Conservation (phyloP, 768 basidiomycete species). For the Suillus sp. region DNA sequence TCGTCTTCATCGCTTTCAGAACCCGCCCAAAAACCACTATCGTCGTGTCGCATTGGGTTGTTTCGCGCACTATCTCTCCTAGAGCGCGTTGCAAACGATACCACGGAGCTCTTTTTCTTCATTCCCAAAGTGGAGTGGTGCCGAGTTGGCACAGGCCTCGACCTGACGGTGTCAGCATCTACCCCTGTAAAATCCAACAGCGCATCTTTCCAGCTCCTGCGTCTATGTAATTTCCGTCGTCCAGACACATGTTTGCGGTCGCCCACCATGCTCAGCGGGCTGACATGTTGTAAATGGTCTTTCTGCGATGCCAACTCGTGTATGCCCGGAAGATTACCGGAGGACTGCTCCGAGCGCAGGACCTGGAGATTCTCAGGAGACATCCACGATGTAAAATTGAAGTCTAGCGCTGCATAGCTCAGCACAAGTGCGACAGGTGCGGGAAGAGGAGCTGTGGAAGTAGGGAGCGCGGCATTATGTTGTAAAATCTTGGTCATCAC, state of each 20-base stretch:
- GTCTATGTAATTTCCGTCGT: constrained; percentile 50
- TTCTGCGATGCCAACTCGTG: constrained; percentile 74
- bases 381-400: constrained; percentile 99
- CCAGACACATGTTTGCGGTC: constrained; percentile 50
- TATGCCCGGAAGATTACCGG: constrained; percentile 75
- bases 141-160: constrained; percentile 12
- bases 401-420: constrained; percentile 91
- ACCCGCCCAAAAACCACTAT: constrained; percentile 56
- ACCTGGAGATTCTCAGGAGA: constrained; percentile 79
- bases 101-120: constrained; percentile 33
- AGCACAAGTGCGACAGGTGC: constrained; percentile 82
- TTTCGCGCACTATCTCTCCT: constrained; percentile 5
- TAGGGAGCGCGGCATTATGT: constrained; percentile 38
- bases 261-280: constrained; percentile 89
- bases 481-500: constrained; percentile 87
- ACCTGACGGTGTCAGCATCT: constrained; percentile 38
- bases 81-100: constrained; percentile 21
- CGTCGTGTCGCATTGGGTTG: constrained; percentile 30
- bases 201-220: constrained; percentile 62
- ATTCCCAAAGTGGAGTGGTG: constrained; percentile 24
- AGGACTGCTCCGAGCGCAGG: constrained; percentile 84
- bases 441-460: constrained; percentile 48
- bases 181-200: constrained; percentile 48
- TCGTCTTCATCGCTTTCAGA: constrained; percentile 52
- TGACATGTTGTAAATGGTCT: constrained; percentile 86